Evolutionary conservation across 2,329 filamentous ascomycete species (phyloP).

Genomic region (Aspergillus viridinutans): DNA sequence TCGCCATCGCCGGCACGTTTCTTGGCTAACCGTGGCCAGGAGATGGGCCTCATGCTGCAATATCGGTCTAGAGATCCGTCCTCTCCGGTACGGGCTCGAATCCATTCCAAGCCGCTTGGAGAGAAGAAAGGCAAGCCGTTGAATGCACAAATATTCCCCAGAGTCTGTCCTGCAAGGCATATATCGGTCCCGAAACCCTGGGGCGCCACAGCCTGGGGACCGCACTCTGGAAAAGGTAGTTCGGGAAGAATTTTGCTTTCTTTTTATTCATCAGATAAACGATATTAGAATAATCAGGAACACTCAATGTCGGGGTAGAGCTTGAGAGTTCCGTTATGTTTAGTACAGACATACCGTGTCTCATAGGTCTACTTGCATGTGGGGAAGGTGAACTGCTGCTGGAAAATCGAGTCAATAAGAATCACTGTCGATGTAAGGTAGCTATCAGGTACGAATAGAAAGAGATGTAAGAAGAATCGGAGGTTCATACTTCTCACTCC

Average conservation of each 20-base stretch:
- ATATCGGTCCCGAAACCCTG: background rate
- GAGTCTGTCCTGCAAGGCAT: background rate
- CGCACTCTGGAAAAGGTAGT: background rate
- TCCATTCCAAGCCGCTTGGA: constrained; percentile 4
- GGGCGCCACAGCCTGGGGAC: background rate
- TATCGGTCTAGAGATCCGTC: constrained; percentile 4
- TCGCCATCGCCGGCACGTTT: background rate
- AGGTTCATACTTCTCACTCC: background rate
- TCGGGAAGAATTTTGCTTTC: background rate
- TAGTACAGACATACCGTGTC: background rate
- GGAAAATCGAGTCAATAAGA: background rate
- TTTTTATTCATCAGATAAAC: background rate
- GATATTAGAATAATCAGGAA: background rate
- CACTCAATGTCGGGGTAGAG: background rate
- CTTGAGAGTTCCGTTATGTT: too few relatives aligned
- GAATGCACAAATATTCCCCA: constrained; percentile 9
- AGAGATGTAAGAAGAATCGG: background rate
- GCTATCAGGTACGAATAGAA: background rate
- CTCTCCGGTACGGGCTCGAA: constrained; percentile 5
- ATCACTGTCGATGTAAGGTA: background rate
- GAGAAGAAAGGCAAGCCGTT: constrained; percentile 10
- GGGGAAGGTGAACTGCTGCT: background rate
- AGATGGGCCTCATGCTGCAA: background rate
- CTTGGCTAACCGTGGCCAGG: background rate
- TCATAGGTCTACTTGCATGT: background rate